Evolutionary conservation across 306 rosid genomes (phyloP).

Genomic region (Begonia loranthoides): DNA sequence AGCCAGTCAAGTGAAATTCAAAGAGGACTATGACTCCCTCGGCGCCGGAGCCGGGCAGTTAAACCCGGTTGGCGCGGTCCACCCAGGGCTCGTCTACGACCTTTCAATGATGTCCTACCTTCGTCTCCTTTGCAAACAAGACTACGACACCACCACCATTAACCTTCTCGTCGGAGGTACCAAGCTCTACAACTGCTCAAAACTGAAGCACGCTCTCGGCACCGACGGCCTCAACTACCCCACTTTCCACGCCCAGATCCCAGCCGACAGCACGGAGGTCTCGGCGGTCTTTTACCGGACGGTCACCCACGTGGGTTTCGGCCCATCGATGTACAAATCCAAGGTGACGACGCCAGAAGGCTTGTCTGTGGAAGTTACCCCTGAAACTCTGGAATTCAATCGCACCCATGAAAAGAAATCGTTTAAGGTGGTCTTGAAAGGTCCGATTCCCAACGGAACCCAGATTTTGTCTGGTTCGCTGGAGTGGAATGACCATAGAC

Average conservation of each 20-base stretch:
- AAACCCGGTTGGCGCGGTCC: too few species aligned
- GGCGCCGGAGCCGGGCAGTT: too few species aligned
- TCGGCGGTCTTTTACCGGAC: conserved; percentile 44
- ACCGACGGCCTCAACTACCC: conserved; percentile 31
- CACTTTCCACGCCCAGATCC: conserved; percentile 22
- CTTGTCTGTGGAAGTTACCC: conserved; percentile 36
- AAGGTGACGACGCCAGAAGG: conserved; percentile 35
- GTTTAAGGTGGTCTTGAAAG: conserved; percentile 46
- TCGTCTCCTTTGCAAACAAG: too few species aligned
- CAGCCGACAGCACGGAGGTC: conserved; percentile 7
- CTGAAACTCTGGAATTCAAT: conserved; percentile 29
- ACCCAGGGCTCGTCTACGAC: too few species aligned
- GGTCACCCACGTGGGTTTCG: conserved; percentile 50
- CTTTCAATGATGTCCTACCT: too few species aligned
- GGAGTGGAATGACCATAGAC: too few species aligned
- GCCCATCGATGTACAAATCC: conserved; percentile 39
- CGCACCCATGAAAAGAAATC: conserved; percentile 19
- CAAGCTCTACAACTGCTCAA: conserved; percentile 24
- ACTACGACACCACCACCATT: conserved; percentile 19
- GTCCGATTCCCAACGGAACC: conserved; percentile 7
- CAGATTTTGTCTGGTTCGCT: background rate
- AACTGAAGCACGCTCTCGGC: conserved; percentile 22
- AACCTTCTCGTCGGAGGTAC: conserved; percentile 23
- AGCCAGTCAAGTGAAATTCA: too few species aligned
- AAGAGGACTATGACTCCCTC: too few species aligned